These are phyloP conservation scores for Astragalus membranaceus DNA, from an alignment of 306 rosid species.

Conservation along the genomic window DNA sequence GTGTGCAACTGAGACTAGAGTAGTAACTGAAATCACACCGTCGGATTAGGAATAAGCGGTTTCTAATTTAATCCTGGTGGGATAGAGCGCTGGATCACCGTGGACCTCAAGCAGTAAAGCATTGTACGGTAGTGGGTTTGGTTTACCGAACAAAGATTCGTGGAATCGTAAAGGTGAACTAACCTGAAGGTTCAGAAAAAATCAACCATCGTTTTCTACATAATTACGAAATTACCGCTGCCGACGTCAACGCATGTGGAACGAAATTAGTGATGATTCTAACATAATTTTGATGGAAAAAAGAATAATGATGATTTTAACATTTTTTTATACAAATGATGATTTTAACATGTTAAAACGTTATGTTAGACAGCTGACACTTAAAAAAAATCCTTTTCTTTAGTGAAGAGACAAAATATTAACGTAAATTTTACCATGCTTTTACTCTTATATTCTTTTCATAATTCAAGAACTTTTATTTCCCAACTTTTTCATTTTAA, in stretches of 20 bases:
- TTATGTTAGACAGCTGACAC: too few species aligned
- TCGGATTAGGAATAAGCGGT: neutral
- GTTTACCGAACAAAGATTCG: slow-evolving; percentile 10
- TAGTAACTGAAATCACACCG: neutral
- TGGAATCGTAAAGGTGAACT: neutral
- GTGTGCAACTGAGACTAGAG: neutral
- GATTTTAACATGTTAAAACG: too few species aligned
- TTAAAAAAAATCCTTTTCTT: too few species aligned
- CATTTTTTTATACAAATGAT: too few species aligned
- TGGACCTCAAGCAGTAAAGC: neutral
- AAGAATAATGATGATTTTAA: too few species aligned
- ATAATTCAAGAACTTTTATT: too few species aligned
- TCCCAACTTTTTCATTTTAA: too few species aligned
- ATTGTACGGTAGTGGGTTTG: neutral
- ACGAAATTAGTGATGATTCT: too few species aligned
- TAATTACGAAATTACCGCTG: neutral
- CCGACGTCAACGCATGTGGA: neutral
- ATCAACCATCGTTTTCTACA: neutral
- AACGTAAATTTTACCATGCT: too few species aligned
- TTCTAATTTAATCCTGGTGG: neutral
- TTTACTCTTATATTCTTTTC: too few species aligned
- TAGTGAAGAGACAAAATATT: too few species aligned
- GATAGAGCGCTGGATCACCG: slow-evolving; percentile 12
- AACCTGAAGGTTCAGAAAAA: neutral
- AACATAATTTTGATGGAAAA: too few species aligned